Evolutionary conservation across 1,139 yeast genomes (phyloP), one percentile per base, ranked within the genome.

Genomic region (Yamadazyma mexicana): DNA sequence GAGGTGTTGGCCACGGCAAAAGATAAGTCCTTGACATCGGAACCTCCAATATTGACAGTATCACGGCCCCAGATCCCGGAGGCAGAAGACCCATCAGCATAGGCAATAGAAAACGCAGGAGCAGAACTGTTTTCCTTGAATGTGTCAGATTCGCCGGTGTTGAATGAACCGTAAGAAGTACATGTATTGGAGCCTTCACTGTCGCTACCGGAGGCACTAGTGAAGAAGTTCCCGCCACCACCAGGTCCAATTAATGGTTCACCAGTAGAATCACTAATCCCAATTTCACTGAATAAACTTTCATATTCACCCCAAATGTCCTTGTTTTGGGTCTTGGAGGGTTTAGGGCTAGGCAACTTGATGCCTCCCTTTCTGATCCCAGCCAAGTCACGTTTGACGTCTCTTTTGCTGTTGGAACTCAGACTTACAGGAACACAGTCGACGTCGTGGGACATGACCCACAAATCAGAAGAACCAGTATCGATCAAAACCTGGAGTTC

Each of bases 71-170:
- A 40, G 34, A 59, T 53, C 14, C 79, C 82, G 16, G 55, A 50
- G 2, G 86, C 84, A 54, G 58, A 69, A 18, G 83, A 64, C 8
- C 56, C 52, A 53, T 83, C 88, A 24, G 79, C 86, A 53, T 83
- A 85, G 2, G 34, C 37, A 35, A 50, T 45, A 3, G n/a, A 16
- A 35, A 50, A 54, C 2, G 75, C 74, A 37, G 83, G 62, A 33
- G 43, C 46, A 25, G 43, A 25, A 1, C 37, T 35, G 35, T 46
- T 46, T 11, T 33, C 36, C 17, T 39, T 24, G 36, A 38, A 47
- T 12, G 46, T 22, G 9, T 42, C 39, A 5, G 50, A 47, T 9
- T 37, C 33, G n/a, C 38, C 40, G 17, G 37, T 27, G 22, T 39
- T 40, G 37, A 42, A 47, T 17, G 43, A 37, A 10, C 49, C 50